Evolutionary conservation across 2,329 filamentous ascomycete species (phyloP), one percentile per base, ranked within the genome.

Genomic region (Penicillium sp.): DNA sequence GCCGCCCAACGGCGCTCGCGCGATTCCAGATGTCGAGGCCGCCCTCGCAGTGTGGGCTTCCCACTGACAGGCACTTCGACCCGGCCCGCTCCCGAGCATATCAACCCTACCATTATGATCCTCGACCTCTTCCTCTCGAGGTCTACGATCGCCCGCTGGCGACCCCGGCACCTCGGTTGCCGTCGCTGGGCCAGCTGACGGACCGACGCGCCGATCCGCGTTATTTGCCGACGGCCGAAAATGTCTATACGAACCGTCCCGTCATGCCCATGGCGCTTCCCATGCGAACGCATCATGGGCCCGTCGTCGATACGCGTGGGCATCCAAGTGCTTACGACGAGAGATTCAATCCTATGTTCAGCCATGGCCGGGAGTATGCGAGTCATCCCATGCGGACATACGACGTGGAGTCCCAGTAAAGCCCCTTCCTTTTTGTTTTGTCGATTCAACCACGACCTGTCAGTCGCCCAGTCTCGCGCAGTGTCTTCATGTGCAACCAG

Each of bases 381-480:
- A 43, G 49, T 41, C 52, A 54, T 38, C 41, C 27, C 16, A 44
- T 46, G 36, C 51, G 52, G 37, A 40, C 50, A 33, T 52, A 51
- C 44, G 59, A 61, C 41, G 37, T 55, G 47, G 59, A 61, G 32
- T 61, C 57, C 41, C 55, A 57, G 59, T 61, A 61, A 59, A 53
- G 48, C 49, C 39, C 50, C 46, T 53, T 37, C 35, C 34, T 48
- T 37, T 36, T 44, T 40, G 23, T 46, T 25, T 30, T 45, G 13
- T 45, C 39, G 41, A 49, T 43, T 28, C 32, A 50, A 35, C 25
- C 37, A 39, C 25, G 25, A 41, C 32, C 31, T 50, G 44, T 48
- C 41, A 48, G 46, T 46, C 31, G 22, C 23, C 45, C 39, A 20
- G 47, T 32, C 42, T 43, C 32, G 41, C 40, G 39, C 37, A 33